phyloP scores from a whole-genome alignment of 257 asterid genomes.

The Solanum habrochaites region DNA sequence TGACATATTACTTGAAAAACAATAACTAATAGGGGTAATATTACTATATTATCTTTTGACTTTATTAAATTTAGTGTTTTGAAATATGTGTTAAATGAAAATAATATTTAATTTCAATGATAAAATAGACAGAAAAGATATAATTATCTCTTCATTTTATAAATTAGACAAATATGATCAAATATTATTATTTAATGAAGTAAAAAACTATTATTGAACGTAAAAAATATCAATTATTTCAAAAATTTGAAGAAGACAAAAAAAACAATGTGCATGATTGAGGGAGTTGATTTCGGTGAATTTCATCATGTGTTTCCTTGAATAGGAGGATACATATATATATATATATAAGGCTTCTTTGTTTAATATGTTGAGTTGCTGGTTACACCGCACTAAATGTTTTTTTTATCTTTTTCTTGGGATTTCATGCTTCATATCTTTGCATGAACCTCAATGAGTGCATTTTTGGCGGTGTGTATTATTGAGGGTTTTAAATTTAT shows the following conservation, averaged over 20 bases:
- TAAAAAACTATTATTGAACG: background rate
- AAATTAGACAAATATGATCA: too few relatives aligned
- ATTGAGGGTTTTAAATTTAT: background rate
- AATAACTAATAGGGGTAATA: too few relatives aligned
- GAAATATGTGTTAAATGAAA: background rate
- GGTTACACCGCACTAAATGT: background rate
- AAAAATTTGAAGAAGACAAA: background rate
- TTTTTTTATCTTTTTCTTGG: background rate
- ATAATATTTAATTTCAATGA: background rate
- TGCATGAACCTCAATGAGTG: background rate
- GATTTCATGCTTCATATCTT: background rate
- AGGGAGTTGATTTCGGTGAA: background rate
- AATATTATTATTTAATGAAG: too few relatives aligned
- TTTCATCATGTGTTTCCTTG: background rate
- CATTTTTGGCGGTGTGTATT: background rate
- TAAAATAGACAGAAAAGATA: background rate
- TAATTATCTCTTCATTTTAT: background rate
- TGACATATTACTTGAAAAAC: too few relatives aligned
- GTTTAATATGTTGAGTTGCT: background rate
- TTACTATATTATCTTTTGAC: too few relatives aligned
- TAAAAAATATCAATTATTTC: background rate
- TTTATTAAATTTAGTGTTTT: background rate
- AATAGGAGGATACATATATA: background rate
- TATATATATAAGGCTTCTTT: background rate
- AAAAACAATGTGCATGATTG: background rate